Evolutionary conservation across 2,329 filamentous ascomycete species (phyloP), one percentile per base, ranked within the genome.

Genomic region (Fusarium mexicanum): DNA sequence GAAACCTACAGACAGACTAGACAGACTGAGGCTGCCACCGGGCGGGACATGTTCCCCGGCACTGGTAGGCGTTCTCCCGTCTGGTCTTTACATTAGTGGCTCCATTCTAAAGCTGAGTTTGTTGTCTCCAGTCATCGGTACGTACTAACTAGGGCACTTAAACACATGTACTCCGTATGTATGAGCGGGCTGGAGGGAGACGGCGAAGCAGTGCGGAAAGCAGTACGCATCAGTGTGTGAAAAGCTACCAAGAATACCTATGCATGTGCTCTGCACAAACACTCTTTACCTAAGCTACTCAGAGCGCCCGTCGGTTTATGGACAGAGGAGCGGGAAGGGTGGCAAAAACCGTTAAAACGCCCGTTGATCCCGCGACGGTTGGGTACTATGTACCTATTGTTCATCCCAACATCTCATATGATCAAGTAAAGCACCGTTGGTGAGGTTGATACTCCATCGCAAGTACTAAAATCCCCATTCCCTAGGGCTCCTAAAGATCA

Each of bases 31-130:
- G 29, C 54, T 54, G n/a, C 62, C 58, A 67, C 68, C 60, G 31
- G 47, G 59, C 69, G 69, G 72, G 69, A 63, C 60, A 38, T 33
- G 47, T 61, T 75, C 72, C 72, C 72, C 72, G 69, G 72, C 41
- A 61, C 69, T 58, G 65, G 65, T 51, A 67, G 64, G 54, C 53
- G 31, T 63, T 51, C 64, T 53, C 53, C 72, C 63, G 61, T 31
- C 65, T 71, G 31, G 53, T 60, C 33, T 64, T 73, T 67, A 71
- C 46, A 54, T 69, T 73, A 73, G 66, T 63, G 57, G 57, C 70
- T 43, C 65, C 71, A 64, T 60, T 38, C 48, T 47, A 50, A 55
- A 71, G 41, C 40, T 35, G 50, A 57, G 50, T 46, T 48, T 29
- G 24, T 43, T 35, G 63, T 68, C 33, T 72, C 35, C 16, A 54